Conservation (phyloP, 169 alveolate genomes). For the Condylostoma magnum region DNA sequence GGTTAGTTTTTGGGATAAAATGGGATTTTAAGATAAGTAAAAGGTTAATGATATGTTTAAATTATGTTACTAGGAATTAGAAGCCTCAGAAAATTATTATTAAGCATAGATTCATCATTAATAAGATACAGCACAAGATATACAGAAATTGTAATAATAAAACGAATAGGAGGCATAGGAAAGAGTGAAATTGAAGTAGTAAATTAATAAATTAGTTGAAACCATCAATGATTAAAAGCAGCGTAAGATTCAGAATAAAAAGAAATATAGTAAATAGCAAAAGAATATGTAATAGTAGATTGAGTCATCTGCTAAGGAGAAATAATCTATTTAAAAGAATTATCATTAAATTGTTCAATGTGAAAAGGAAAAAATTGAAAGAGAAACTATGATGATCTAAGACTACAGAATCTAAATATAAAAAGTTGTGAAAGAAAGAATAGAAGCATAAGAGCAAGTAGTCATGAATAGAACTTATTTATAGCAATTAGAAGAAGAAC, state of each 20-base stretch:
- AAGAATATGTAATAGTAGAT: not conserved
- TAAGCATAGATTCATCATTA: not conserved
- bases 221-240: not conserved
- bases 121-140: not conserved
- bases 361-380: slow-evolving; percentile 6
- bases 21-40: not conserved
- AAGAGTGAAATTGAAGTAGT: not conserved
- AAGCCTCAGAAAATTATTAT: not conserved
- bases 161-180: not conserved
- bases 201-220: not conserved
- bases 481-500: not conserved
- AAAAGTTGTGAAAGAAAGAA: not conserved
- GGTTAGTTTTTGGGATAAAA: not conserved
- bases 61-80: not conserved
- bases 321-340: not conserved
- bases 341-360: not conserved
- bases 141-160: not conserved
- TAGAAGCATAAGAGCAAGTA: not conserved
- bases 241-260: not conserved
- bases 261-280: not conserved
- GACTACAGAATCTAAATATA: not conserved
- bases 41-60: not conserved
- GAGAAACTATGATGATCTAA: not conserved
- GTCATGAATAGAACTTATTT: not conserved
- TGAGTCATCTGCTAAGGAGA: not conserved